Conservation (phyloP, 352 stramenopile genomes). For the Pythium aquatile region DNA sequence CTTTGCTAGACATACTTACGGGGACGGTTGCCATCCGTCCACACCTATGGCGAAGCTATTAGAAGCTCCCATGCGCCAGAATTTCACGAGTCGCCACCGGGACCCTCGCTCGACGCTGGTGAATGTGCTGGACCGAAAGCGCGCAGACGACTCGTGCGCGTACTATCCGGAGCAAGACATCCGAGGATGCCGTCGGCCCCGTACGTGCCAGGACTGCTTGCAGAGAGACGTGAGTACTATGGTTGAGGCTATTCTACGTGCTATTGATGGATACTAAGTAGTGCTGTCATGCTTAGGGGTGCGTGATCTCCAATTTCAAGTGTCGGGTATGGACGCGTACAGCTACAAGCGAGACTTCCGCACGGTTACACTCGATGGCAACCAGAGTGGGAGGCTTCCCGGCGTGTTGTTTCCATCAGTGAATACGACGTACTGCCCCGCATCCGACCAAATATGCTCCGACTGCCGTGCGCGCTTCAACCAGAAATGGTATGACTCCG, state of each 20-base stretch:
- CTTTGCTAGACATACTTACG: neutral
- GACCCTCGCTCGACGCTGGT: neutral
- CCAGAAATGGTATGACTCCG: neutral
- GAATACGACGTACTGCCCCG: slow-evolving; percentile 1
- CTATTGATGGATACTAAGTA: too few species aligned
- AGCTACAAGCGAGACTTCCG: neutral
- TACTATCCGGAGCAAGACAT: neutral
- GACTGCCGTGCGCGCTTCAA: neutral
- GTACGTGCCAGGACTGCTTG: neutral
- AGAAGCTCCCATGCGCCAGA: too few species aligned
- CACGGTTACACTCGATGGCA: neutral
- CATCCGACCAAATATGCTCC: neutral
- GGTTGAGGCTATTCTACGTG: neutral
- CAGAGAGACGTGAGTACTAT: neutral
- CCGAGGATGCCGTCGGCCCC: neutral
- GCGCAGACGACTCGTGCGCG: neutral
- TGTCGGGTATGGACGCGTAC: neutral
- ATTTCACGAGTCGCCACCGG: neutral
- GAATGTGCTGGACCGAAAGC: neutral
- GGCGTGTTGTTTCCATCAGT: neutral
- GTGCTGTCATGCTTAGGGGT: neutral
- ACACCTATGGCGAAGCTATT: neutral
- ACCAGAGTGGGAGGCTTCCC: neutral
- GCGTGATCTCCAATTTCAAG: neutral
- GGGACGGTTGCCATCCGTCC: neutral